Evolutionary conservation across 306 rosid species (phyloP).

Genomic region (Quercus rubra): DNA sequence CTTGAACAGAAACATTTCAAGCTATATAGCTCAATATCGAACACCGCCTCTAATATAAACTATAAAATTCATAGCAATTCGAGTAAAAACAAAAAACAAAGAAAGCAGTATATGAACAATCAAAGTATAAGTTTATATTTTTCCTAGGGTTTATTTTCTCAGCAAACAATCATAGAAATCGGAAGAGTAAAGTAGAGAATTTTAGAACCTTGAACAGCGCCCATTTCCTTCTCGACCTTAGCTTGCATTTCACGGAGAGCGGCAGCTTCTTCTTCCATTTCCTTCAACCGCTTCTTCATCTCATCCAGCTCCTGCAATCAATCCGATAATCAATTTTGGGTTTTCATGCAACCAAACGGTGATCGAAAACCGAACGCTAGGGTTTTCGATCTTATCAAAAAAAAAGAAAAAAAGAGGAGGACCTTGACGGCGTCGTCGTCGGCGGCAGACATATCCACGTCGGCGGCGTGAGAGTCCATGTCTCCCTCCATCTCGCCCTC

Average conservation of each 20-base stretch:
- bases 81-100: neutral
- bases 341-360: neutral
- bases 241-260: constrained; percentile 98
- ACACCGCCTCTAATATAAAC: neutral
- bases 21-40: neutral
- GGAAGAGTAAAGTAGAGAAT: neutral
- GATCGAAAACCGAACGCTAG: neutral
- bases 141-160: neutral
- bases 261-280: constrained; percentile 96
- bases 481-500: constrained; percentile 73
- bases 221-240: constrained; percentile 95
- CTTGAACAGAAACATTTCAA: neutral
- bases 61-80: neutral
- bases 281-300: constrained; percentile 92
- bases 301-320: constrained; percentile 68
- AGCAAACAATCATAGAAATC: neutral
- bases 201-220: constrained; percentile 72
- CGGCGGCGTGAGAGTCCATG: constrained; percentile 37
- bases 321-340: neutral
- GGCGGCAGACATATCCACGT: constrained; percentile 74
- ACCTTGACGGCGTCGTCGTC: constrained; percentile 86
- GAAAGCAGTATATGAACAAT: neutral
- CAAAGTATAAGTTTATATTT: neutral
- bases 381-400: neutral
- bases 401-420: neutral